Base-by-base conservation (phyloP, 1,284 basidiomycete genomes). In the Ganoderma sp. region DNA sequence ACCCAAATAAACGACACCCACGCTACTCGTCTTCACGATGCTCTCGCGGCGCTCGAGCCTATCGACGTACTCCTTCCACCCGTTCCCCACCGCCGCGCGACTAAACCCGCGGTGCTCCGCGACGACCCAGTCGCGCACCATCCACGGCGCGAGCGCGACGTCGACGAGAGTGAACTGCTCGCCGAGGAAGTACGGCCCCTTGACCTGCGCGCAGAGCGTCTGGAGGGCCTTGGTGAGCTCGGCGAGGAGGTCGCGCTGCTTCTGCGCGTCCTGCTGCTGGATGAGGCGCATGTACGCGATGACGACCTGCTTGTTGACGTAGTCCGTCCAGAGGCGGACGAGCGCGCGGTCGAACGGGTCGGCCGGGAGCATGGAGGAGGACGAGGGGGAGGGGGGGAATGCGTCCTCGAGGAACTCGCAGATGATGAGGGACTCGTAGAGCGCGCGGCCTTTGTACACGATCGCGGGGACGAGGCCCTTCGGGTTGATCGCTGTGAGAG, bases 401-500 rank as follows among this genome's bases (percentile, higher is more conserved):
- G 83, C 83, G 50, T 89, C 88, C 71, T 90, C 88, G 69, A 90
- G 80, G 78, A 89, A 88, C 75, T 90, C 87, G 77, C 83, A 83
- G 45, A 90, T 34, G 64, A 89, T 80, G 63, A 87, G 81, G 3
- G 87, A 88, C 73, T 90, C 89, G 78, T 89, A 87, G 14, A 90
- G 77, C 1, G 87, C 84, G 64, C 82, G 84, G 32, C 86, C 86
- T 62, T 85, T 80, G 77, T 85, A 86, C 67, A 86, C 86, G 54
- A 89, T 76, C 0, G 88, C 86, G 0, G 90, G 90, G 4, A 92
- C 90, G 42, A 91, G 84, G 3, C 90, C 90, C 75, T 88, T 89
- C 0, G 90, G 89, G 71, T 89, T 90, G 70, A 91, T 85, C 25
- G 83, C 88, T 84, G 68, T 22, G 56, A 28, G n/a, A n/a, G 50